Evolutionary conservation across 2,329 filamentous ascomycete genomes (phyloP), one percentile per base, ranked within the genome.

Genomic region (Colletotrichum sp.): DNA sequence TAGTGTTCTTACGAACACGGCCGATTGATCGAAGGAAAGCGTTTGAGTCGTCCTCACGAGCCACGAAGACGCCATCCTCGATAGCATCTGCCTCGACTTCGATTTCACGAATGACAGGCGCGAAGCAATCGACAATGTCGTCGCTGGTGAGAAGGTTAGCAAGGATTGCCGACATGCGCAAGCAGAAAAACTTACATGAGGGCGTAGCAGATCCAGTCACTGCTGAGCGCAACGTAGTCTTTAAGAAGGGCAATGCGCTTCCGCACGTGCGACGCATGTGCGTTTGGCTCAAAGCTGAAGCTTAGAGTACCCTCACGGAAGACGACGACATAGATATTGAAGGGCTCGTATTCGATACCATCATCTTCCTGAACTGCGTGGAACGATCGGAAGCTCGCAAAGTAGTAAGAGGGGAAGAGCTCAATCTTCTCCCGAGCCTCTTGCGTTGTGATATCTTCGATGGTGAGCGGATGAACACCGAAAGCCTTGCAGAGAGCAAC

Each of bases 181-280:
- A 44, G 3, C 13, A 21, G 16, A 39, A 26, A 7, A 71, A 87
- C 93, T 89, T 88, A 95, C 93, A 99, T 99, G 82, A 99, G 90
- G 59, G 97, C 97, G 83, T 99, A 99, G 88, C 97, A 99, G 80
- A 99, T 98, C 96, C 98, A 99, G 86, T 99, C 97, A 80, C 96
- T 96, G 83, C 95, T 98, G 52, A 99, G 90, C 77, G 96, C 93
- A 80, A 99, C 95, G 82, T 98, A 99, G 82, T 99, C 97, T 82
- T 98, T 96, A 72, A 99, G 89, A 80, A 95, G 94, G 28, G 95
- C 93, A 81, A 99, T 99, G 85, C 97, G 93, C 88, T 95, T 96
- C 79, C 96, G 93, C 30, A 99, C 97, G 79, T 97, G 95, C 59
- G 93, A 91, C 15, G 96, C 95, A 84, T 99, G 97, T 4, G 93